Conservation (phyloP, 768 basidiomycete species). For the Rhodotorula taiwanensis region DNA sequence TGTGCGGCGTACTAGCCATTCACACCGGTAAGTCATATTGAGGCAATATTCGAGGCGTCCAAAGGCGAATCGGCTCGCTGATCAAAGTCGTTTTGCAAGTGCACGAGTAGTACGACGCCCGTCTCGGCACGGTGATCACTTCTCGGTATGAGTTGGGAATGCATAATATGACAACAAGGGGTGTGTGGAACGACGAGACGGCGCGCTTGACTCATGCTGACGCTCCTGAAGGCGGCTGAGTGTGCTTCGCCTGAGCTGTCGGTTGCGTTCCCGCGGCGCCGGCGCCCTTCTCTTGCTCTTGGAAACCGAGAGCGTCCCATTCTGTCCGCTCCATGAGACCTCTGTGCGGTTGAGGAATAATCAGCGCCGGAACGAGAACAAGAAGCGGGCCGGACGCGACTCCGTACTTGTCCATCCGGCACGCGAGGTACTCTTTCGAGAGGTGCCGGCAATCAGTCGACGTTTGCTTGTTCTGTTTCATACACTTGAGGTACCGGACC, state of each 20-base stretch:
- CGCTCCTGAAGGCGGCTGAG: slow-evolving; percentile 8
- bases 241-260: slow-evolving; percentile 21
- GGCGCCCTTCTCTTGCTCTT: slow-evolving; percentile 12
- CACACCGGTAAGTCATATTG: too few relatives aligned
- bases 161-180: too few relatives aligned
- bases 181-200: not conserved
- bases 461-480: slow-evolving; percentile 44
- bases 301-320: slow-evolving; percentile 45
- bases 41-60: too few relatives aligned
- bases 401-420: slow-evolving; percentile 49
- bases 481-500: slow-evolving; percentile 46
- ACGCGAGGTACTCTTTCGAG: slow-evolving; percentile 46
- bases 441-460: slow-evolving; percentile 46
- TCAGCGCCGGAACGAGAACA: not conserved
- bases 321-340: slow-evolving; percentile 46
- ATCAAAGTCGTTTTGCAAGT: too few relatives aligned
- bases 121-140: too few relatives aligned
- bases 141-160: too few relatives aligned
- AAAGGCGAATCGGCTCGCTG: too few relatives aligned
- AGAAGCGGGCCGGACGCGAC: too few relatives aligned
- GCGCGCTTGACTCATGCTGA: not conserved
- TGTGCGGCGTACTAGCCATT: too few relatives aligned
- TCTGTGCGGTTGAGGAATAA: slow-evolving; percentile 33
- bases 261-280: slow-evolving; percentile 2
- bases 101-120: too few relatives aligned